Evolutionary conservation across 78 protist species (phyloP).

Genomic region (Dictyostelium purpureum): DNA sequence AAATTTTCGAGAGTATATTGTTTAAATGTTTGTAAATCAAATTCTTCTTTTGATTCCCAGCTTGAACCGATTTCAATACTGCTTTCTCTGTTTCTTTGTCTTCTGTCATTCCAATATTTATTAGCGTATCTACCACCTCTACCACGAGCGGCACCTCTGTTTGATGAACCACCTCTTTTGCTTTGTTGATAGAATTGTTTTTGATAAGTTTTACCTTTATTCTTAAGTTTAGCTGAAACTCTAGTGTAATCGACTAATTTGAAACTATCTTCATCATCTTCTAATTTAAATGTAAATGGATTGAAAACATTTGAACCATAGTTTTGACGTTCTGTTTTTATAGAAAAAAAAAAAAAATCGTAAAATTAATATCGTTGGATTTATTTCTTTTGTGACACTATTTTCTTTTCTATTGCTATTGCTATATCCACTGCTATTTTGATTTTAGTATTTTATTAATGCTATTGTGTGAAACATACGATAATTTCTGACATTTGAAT

Average conservation of each 20-base stretch:
- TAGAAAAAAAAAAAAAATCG: too few species aligned
- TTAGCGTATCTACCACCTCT: slow-evolving; percentile 21
- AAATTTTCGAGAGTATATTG: not conserved
- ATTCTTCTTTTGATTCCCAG: slow-evolving; percentile 54
- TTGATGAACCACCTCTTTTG: not conserved
- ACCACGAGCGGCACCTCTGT: slow-evolving; percentile 2
- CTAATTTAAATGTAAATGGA: slow-evolving; percentile 73
- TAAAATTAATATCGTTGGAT: not conserved
- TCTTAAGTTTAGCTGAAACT: not conserved
- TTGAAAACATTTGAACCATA: slow-evolving; percentile 65
- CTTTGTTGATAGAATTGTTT: slow-evolving; percentile 28
- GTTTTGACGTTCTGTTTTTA: slow-evolving; percentile 38
- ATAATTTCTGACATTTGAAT: slow-evolving; percentile 44
- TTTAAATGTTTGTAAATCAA: slow-evolving; percentile 31
- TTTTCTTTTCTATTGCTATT: too few species aligned
- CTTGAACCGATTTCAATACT: slow-evolving; percentile 12
- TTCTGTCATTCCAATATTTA: slow-evolving; percentile 56
- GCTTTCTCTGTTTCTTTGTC: slow-evolving; percentile 38
- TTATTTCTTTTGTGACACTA: not conserved
- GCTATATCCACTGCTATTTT: too few species aligned
- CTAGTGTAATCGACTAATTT: slow-evolving; percentile 64
- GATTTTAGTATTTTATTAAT: not conserved
- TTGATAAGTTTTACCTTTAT: slow-evolving; percentile 17
- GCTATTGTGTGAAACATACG: slow-evolving; percentile 14
- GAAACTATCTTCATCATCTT: slow-evolving; percentile 71